Evolutionary conservation across 345 rosid species (phyloP), one percentile per base, ranked within the genome.

Genomic region (Theobroma cacao): DNA sequence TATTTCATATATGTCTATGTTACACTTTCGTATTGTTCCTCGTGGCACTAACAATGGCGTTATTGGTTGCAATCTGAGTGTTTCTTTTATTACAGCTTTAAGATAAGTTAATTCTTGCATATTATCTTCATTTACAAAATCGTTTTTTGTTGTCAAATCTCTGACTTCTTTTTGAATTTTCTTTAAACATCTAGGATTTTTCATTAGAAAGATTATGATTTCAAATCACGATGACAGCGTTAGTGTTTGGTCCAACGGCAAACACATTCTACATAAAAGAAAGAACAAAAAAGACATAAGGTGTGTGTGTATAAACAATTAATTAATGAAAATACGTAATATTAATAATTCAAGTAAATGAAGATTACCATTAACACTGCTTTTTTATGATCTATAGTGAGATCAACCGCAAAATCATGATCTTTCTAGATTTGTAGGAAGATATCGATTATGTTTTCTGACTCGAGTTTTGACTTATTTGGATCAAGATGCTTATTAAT

Each of bases 31-130:
- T 0, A 68, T 69, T 24, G 84, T 71, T 72, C 81, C 83, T 70
- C 89, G 74, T 12, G 85, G 85, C 11, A 86, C 3, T 33, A 84
- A 47, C 34, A 65, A 63, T 17, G 83, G 91, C 45, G 4, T 73
- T 34, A 58, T 33, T 4, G 83, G 87, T 31, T 85, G 75, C n/a
- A 85, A 31, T 53, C 90, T 80, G 67, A 80, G 47, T 5, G 86
- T 77, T 80, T 86, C 90, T 75, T 86, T 87, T 20, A 86, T 81
- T 20, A 86, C 83, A 2, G 92, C 89, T 60, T 77, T 85, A n/a
- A 89, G 77, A 77, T 87, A 87, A 0, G 82, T 62, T 7, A 86
- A 47, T 11, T 14, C 36, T 22, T 62, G 61, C 24, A 78, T 33
- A 31, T 86, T 84, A 3, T 80, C 86, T 80, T 89, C 89, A 0